Conservation (phyloP, 1,284 basidiomycete genomes). For the Ceratobasidium sp. region DNA sequence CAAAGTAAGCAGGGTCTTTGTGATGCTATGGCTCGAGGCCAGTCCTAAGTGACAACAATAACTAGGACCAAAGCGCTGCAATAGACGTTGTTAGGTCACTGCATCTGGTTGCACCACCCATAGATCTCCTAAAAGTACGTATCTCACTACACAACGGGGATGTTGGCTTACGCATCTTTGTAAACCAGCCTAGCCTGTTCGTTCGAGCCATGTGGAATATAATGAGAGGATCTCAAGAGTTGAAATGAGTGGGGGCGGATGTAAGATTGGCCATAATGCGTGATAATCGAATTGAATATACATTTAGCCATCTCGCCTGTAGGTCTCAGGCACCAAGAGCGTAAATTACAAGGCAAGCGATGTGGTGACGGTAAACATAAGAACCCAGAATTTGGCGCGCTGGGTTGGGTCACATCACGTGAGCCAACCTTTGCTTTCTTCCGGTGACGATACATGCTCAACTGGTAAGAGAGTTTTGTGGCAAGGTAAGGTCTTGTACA, state of each 20-base stretch:
- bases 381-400: too few species aligned
- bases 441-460: too few species aligned
- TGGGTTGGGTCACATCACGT: too few species aligned
- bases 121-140: conserved; percentile 25
- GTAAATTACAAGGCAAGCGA: too few species aligned
- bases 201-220: conserved; percentile 23
- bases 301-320: too few species aligned
- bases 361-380: too few species aligned
- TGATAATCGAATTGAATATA: neutral
- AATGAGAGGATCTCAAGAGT: neutral
- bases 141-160: neutral
- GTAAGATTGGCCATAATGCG: too few species aligned
- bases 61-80: conserved; percentile 9
- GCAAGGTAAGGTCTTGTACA: too few species aligned
- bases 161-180: neutral
- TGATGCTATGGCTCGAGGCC: neutral
- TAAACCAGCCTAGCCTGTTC: conserved; percentile 11
- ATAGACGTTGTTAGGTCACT: neutral
- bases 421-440: too few species aligned
- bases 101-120: conserved; percentile 15
- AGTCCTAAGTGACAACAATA: neutral
- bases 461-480: too few species aligned
- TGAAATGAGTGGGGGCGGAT: too few species aligned
- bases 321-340: too few species aligned
- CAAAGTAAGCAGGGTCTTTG: neutral